phyloP scores from a whole-genome alignment of 2,329 filamentous ascomycete genomes.

The Diaporthe nobilis region DNA sequence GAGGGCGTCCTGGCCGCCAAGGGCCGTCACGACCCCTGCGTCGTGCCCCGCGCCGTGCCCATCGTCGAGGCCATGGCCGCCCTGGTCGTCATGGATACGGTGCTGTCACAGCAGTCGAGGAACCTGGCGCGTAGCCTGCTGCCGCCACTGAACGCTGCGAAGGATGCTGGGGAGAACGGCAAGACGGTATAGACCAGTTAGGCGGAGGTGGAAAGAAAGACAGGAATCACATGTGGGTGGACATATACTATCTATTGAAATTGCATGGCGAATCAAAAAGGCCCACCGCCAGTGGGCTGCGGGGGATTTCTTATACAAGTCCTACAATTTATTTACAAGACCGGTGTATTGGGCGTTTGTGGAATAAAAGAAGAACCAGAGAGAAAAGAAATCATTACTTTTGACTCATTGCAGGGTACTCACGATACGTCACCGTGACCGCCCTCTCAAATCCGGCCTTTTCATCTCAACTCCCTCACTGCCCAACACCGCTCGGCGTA shows the following conservation, averaged over 20 bases:
- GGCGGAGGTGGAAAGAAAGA: too few relatives aligned
- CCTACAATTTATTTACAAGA: not conserved
- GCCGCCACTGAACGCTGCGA: slow-evolving; percentile 53
- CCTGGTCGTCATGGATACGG: slow-evolving; percentile 86
- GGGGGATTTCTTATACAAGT: not conserved
- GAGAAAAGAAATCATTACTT: not conserved
- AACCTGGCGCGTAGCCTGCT: slow-evolving; percentile 62
- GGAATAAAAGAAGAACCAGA: not conserved
- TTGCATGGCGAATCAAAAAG: not conserved
- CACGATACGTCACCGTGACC: not conserved
- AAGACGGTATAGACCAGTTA: slow-evolving; percentile 15
- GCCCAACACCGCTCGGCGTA: slow-evolving; percentile 24
- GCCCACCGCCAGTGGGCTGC: not conserved
- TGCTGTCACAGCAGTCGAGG: slow-evolving; percentile 83
- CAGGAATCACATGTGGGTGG: not conserved
- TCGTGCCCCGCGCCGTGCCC: slow-evolving; percentile 88
- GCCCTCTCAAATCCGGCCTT: not conserved
- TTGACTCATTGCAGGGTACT: not conserved
- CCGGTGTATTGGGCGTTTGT: not conserved
- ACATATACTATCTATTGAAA: not conserved
- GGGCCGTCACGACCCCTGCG: slow-evolving; percentile 94
- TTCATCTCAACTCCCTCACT: not conserved
- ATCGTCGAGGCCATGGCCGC: slow-evolving; percentile 95
- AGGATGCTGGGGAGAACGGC: slow-evolving; percentile 49
- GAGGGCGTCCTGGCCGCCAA: slow-evolving; percentile 89